A percentile compares a stretch with the other conserved stretches of the same genome.
Conservation (phyloP, 139 green algal genomes). For the Diplosphaera chodatii region DNA sequence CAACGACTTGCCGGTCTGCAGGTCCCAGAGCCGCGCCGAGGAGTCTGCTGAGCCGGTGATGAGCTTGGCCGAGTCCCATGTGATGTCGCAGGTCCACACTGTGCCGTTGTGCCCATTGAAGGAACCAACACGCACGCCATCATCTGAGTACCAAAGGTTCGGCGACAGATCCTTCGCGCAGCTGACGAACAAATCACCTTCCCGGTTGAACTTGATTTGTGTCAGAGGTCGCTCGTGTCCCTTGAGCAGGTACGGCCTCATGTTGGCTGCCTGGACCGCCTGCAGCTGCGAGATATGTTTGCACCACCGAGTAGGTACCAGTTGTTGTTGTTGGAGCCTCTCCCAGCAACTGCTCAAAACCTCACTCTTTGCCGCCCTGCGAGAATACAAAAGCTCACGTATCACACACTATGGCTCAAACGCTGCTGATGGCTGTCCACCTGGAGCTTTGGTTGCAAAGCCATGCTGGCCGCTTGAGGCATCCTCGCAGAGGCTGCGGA, state of each 20-base stretch:
- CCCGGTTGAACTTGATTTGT: conserved; percentile 90
- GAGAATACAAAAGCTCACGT: no score
- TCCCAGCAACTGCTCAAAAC: no score
- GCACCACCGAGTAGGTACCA: no score
- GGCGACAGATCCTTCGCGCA: conserved; percentile 89
- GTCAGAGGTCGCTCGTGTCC: conserved; percentile 85
- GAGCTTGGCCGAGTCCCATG: conserved; percentile 61
- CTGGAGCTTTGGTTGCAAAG: no score
- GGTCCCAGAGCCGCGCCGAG: conserved; percentile 87
- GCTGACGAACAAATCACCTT: conserved; percentile 93
- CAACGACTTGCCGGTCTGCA: conserved; percentile 75
- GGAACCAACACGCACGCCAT: conserved; percentile 87
- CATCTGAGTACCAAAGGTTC: conserved; percentile 90
- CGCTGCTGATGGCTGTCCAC: no score
- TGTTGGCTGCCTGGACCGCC: conserved; percentile 20
- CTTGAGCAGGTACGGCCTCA: conserved; percentile 84
- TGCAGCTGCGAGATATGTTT: no score
- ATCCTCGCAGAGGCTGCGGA: no score
- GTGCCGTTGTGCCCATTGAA: conserved; percentile 96
- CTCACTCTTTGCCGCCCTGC: no score
- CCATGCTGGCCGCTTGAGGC: no score
- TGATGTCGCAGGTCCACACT: conserved; percentile 88
- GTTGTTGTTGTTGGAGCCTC: no score
- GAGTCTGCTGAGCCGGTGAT: conserved; percentile 86
- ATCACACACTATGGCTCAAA: no score